Evolutionary conservation across 2,329 filamentous ascomycete genomes (phyloP), one percentile per base, ranked within the genome.

Genomic region (Cordyceps farinosa): DNA sequence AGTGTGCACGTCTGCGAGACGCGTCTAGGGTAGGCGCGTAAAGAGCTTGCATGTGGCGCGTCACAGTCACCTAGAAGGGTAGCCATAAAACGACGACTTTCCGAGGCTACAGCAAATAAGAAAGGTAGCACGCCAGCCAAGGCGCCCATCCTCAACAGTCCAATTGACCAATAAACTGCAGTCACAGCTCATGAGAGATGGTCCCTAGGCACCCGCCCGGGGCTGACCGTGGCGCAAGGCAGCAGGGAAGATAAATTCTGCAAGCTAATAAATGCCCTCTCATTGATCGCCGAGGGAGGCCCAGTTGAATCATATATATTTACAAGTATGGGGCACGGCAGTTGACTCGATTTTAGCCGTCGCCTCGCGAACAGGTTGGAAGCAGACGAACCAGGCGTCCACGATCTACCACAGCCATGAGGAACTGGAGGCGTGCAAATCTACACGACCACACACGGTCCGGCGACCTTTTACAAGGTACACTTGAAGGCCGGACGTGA

Each of bases 1-100:
- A 5, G 5, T 30, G 15, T 30, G 8, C 34, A 40, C 2, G 36
- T 30, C n/a, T 10, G 10, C 9, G 9, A 51, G 8, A 29, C 58
- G 58, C 48, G 50, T 61, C 17, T 30, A 61, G 48, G 58, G 58
- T 45, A 45, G 30, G 6, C 48, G 48, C 48, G 48, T 29, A 36
- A 29, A 38, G 47, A 36, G 50, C 36, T 30, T 17, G 17, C 10
- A 44, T 34, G 17, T 27, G 29, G 40, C 48, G 30, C 36, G 29
- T 61, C 58, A 45, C 34, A 17, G 22, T 22, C n/a, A 29, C 1
- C 7, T 1, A 11, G 17, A 51, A 48, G 5, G 30, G 29, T 29
- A 34, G 29, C 30, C n/a, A 51, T 30, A 15, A 22, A 48, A n/a
- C 17, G 7, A 42, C 40, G 22, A 22, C 22, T 22, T 22, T 22